These are phyloP conservation scores for Coniosporium apollinis DNA, from an alignment of 495 filamentous ascomycete genomes.

Conservation along the genomic window DNA sequence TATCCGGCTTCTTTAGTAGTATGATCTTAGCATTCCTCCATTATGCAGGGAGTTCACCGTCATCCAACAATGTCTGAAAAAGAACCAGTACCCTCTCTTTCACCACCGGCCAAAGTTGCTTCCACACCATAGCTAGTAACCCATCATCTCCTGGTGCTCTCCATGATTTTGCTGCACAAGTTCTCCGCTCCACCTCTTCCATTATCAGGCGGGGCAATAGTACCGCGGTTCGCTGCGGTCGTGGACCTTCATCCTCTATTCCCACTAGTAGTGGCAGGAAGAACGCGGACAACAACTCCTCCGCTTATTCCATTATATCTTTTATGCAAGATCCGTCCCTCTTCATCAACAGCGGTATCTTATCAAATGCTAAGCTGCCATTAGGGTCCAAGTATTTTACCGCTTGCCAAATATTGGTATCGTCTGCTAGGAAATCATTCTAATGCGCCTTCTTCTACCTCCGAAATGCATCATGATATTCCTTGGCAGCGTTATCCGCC, in stretches of 20 bases:
- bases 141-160: constrained; percentile 13
- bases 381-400: not conserved
- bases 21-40: constrained; percentile 14
- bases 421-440: constrained; percentile 1
- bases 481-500: not conserved
- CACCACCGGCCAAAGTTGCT: constrained; percentile 10
- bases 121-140: constrained; percentile 8
- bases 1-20: constrained; percentile 10
- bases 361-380: too few relatives aligned
- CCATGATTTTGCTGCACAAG: constrained; percentile 7
- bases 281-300: not conserved
- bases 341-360: not conserved
- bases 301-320: constrained; percentile 1
- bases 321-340: not conserved
- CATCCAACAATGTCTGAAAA: constrained; percentile 5
- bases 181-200: constrained; percentile 8
- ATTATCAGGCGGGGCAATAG: constrained; percentile 4
- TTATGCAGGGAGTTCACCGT: constrained; percentile 3
- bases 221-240: not conserved
- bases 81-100: constrained; percentile 6
- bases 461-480: not conserved
- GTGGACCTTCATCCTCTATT: not conserved
- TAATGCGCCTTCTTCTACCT: constrained; percentile 1
- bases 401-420: constrained; percentile 1
- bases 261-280: not conserved